Percentiles rank a stretch among this genome's conserved stretches.
phyloP scores from a whole-genome alignment of 2,329 filamentous ascomycete species.

The Phyllosticta citrichinensis region DNA sequence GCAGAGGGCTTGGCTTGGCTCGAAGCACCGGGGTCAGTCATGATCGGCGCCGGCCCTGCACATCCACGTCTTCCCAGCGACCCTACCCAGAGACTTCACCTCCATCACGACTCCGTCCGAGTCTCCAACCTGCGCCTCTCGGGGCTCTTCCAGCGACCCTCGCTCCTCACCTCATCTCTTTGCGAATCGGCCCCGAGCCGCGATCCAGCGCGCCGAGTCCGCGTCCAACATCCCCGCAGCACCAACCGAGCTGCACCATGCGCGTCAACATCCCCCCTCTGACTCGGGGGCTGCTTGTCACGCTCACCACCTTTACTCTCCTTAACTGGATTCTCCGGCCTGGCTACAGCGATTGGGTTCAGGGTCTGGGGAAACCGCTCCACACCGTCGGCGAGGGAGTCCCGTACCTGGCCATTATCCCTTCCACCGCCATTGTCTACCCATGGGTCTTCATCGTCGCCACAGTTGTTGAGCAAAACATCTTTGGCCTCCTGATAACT shows the following conservation, averaged over 20 bases:
- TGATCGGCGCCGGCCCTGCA: conserved; percentile 5
- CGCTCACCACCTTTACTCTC: conserved; percentile 65
- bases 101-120: background rate
- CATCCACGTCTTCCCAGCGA: background rate
- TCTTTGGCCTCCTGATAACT: conserved; percentile 74
- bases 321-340: conserved; percentile 67
- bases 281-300: conserved; percentile 70
- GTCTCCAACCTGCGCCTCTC: background rate
- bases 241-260: conserved; percentile 41
- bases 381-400: conserved; percentile 52
- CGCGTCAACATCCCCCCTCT: conserved; percentile 88
- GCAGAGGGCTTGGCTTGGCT: conserved; percentile 4
- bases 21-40: background rate
- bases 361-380: conserved; percentile 35
- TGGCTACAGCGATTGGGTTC: conserved; percentile 26
- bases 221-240: conserved; percentile 5
- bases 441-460: conserved; percentile 88
- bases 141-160: background rate
- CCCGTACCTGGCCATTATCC: conserved; percentile 80
- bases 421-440: conserved; percentile 71
- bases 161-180: background rate
- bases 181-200: background rate
- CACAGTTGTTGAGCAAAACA: conserved; percentile 83
- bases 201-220: conserved; percentile 10
- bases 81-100: background rate